Conservation (phyloP, 495 filamentous ascomycete genomes). For the Daldinia grandis region DNA sequence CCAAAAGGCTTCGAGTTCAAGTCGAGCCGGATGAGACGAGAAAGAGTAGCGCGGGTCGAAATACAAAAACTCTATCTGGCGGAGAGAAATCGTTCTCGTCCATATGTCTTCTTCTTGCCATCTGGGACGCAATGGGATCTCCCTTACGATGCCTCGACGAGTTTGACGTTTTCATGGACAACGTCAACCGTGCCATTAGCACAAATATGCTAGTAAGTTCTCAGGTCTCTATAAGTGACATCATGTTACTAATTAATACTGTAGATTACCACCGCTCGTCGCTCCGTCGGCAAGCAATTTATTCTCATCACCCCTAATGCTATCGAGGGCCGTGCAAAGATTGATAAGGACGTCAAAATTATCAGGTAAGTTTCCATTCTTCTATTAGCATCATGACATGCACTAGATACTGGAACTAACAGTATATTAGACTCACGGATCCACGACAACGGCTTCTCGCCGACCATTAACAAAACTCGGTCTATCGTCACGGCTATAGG, state of each 20-base stretch:
- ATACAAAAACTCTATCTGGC: constrained; percentile 90
- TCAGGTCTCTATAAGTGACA: constrained; percentile 6
- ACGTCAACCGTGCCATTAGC: constrained; percentile 90
- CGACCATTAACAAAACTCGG: constrained; percentile 41
- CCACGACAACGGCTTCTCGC: constrained; percentile 62
- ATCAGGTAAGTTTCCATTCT: constrained; percentile 68
- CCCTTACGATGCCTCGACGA: constrained; percentile 95
- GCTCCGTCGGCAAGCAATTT: constrained; percentile 88
- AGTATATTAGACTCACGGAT: constrained; percentile 54
- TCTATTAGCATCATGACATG: background rate
- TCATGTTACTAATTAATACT: constrained; percentile 18
- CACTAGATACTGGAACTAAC: constrained; percentile 6
- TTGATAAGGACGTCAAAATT: constrained; percentile 80
- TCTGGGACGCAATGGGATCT: constrained; percentile 98
- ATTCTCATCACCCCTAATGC: constrained; percentile 96
- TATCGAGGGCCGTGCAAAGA: constrained; percentile 73
- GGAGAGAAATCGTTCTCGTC: constrained; percentile 98
- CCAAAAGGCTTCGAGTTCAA: constrained; percentile 76
- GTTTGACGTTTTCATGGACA: constrained; percentile 99
- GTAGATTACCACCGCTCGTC: constrained; percentile 82
- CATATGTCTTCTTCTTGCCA: constrained; percentile 87
- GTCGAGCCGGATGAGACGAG: constrained; percentile 83
- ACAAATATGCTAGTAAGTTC: constrained; percentile 89
- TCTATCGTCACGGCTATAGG: background rate
- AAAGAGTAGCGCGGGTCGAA: constrained; percentile 70